These are phyloP conservation scores for Agroathelia rolfsii DNA, from an alignment of 1,284 basidiomycete species.

Conservation along the genomic window DNA sequence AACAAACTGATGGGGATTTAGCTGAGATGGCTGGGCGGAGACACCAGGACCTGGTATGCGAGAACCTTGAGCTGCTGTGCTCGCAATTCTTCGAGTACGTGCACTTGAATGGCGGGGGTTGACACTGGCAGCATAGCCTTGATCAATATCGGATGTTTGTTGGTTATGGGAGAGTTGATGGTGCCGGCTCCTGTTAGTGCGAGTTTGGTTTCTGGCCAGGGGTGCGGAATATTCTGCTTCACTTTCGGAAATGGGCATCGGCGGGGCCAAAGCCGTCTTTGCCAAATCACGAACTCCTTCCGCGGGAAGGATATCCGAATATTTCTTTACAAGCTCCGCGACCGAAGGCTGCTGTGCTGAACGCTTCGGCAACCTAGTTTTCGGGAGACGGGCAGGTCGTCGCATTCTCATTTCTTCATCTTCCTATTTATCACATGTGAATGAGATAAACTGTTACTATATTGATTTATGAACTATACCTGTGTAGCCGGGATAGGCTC, in stretches of 20 bases:
- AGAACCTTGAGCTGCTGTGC: slow-evolving; percentile 24
- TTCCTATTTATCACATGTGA: slow-evolving; percentile 14
- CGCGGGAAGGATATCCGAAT: slow-evolving; percentile 68
- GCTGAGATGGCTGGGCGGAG: slow-evolving; percentile 42
- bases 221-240: slow-evolving; percentile 50
- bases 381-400: slow-evolving; percentile 16
- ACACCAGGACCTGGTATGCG: slow-evolving; percentile 44
- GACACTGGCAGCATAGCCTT: slow-evolving; percentile 80
- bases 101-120: slow-evolving; percentile 61
- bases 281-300: slow-evolving; percentile 61
- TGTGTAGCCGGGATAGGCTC: slow-evolving; percentile 14
- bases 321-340: slow-evolving; percentile 78
- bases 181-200: slow-evolving; percentile 39
- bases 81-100: slow-evolving; percentile 34
- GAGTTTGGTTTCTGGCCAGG: slow-evolving; percentile 23
- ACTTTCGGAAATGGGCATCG: slow-evolving; percentile 52
- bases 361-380: slow-evolving; percentile 68
- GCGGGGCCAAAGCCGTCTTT: slow-evolving; percentile 55
- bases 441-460: slow-evolving; percentile 6
- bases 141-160: slow-evolving; percentile 78
- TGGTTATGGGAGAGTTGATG: slow-evolving; percentile 38
- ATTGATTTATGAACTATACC: slow-evolving; percentile 15
- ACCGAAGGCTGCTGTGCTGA: slow-evolving; percentile 53
- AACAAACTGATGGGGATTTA: slow-evolving; percentile 54
- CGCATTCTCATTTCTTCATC: slow-evolving; percentile 13